These are phyloP conservation scores for Globisporangium abappressorium DNA, from an alignment of 352 stramenopile species.

Conservation along the genomic window DNA sequence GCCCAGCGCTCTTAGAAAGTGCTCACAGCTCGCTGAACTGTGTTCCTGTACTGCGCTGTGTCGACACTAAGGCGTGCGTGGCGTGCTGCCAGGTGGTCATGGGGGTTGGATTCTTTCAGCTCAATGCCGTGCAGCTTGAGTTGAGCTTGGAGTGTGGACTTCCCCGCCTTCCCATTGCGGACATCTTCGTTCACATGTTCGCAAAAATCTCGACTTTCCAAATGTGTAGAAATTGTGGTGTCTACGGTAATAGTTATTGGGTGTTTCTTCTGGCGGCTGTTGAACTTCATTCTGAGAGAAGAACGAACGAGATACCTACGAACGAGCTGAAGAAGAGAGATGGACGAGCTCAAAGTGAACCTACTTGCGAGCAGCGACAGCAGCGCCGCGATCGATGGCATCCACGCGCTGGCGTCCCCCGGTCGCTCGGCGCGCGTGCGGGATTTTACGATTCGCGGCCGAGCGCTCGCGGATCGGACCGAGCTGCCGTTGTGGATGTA, in stretches of 20 bases:
- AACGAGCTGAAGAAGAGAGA: slow-evolving; percentile 10
- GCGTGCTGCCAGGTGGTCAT: too few species aligned
- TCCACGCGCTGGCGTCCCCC: slow-evolving; percentile 3
- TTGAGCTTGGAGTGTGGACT: neutral
- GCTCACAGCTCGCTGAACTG: too few species aligned
- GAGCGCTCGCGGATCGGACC: slow-evolving; percentile 18
- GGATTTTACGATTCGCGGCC: slow-evolving; percentile 14
- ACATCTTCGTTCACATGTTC: neutral
- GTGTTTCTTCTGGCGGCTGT: neutral
- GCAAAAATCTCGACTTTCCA: neutral
- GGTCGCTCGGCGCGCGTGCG: slow-evolving; percentile 13
- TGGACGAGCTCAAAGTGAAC: slow-evolving; percentile 50
- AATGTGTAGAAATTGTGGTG: neutral
- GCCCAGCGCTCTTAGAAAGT: too few species aligned
- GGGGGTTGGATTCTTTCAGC: too few species aligned
- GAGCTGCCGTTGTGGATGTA: slow-evolving; percentile 40
- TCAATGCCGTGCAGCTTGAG: too few species aligned
- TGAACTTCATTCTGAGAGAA: neutral
- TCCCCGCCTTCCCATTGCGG: neutral
- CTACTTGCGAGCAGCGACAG: slow-evolving; percentile 24
- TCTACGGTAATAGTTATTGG: neutral
- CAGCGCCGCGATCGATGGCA: neutral
- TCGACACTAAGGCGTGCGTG: too few species aligned
- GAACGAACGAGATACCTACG: neutral
- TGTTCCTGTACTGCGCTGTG: too few species aligned